These are phyloP conservation scores for Candida nemodendra DNA, from an alignment of 805 yeast genomes.

Conservation along the genomic window DNA sequence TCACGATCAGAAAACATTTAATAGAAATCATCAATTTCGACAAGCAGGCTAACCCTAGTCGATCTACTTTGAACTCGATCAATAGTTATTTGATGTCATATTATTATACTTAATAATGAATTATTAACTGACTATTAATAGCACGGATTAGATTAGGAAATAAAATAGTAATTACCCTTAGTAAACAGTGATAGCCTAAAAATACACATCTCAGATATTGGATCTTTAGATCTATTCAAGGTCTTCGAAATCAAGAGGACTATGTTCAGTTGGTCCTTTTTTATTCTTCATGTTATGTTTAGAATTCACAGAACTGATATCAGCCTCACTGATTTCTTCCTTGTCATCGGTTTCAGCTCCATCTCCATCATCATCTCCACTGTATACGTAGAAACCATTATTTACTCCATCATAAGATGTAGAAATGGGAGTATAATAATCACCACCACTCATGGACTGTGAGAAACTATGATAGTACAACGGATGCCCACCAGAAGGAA, in stretches of 20 bases:
- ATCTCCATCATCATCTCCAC: slow-evolving; percentile 1
- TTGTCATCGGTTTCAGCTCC: background rate
- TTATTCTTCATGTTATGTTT: too few relatives aligned
- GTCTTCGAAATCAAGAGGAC: too few relatives aligned
- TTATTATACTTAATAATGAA: background rate
- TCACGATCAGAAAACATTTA: slow-evolving; percentile 46
- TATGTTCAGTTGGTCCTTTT: too few relatives aligned
- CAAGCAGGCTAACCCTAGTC: slow-evolving; percentile 66
- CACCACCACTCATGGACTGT: background rate
- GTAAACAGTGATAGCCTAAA: background rate
- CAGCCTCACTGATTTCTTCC: slow-evolving; percentile 3
- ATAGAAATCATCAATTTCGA: slow-evolving; percentile 43
- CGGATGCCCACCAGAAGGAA: background rate
- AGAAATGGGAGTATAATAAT: background rate
- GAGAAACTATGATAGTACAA: slow-evolving; percentile 1
- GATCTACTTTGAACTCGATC: slow-evolving; percentile 74
- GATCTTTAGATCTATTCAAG: too few relatives aligned
- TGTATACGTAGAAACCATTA: background rate
- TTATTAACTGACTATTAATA: background rate
- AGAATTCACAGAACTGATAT: slow-evolving; percentile 6
- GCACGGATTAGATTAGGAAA: background rate
- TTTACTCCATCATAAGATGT: background rate
- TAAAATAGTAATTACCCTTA: background rate
- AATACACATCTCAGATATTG: too few relatives aligned
- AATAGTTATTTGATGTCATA: slow-evolving; percentile 54